Percentiles rank a stretch among this genome's conserved stretches.
phyloP scores from a whole-genome alignment of 2,329 filamentous ascomycete species.

The Madurella mycetomatis region DNA sequence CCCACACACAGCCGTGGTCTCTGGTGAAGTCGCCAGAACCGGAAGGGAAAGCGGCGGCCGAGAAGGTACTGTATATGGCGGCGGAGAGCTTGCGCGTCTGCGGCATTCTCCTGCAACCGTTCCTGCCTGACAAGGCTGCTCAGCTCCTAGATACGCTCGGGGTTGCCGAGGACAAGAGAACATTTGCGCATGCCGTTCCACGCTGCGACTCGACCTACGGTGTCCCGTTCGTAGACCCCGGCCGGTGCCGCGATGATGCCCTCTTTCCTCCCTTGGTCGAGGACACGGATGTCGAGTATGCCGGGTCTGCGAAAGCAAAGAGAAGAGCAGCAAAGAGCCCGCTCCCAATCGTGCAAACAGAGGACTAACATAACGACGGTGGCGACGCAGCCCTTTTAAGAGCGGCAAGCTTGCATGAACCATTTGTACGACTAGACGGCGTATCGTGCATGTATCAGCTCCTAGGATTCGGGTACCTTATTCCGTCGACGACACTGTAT shows the following conservation, averaged over 20 bases:
- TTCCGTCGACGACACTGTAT: conserved; percentile 1
- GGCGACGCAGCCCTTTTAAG: background rate
- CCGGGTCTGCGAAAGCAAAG: background rate
- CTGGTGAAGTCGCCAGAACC: conserved; percentile 36
- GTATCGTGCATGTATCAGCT: background rate
- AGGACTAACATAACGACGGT: conserved; percentile 4
- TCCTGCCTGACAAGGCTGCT: conserved; percentile 75
- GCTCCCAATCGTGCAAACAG: conserved; percentile 27
- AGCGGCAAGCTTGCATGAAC: background rate
- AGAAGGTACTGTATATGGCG: conserved; percentile 62
- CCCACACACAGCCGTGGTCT: conserved; percentile 64
- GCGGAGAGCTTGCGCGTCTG: conserved; percentile 74
- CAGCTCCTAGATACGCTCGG: conserved; percentile 73
- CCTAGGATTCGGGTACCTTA: conserved; percentile 4
- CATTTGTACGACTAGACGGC: conserved; percentile 10
- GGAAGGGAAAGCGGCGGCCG: conserved; percentile 39
- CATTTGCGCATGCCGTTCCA: conserved; percentile 56
- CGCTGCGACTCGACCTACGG: conserved; percentile 71
- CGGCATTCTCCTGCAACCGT: conserved; percentile 83
- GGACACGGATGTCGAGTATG: conserved; percentile 24
- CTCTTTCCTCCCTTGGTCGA: conserved; percentile 51
- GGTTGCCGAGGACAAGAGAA: conserved; percentile 59
- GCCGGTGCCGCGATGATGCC: conserved; percentile 36
- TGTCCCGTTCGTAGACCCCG: conserved; percentile 29
- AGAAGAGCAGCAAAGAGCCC: conserved; percentile 15